Evolutionary conservation across 208 protist genomes (phyloP), one percentile per base, ranked within the genome.

Genomic region (Acanthamoeba sp.): DNA sequence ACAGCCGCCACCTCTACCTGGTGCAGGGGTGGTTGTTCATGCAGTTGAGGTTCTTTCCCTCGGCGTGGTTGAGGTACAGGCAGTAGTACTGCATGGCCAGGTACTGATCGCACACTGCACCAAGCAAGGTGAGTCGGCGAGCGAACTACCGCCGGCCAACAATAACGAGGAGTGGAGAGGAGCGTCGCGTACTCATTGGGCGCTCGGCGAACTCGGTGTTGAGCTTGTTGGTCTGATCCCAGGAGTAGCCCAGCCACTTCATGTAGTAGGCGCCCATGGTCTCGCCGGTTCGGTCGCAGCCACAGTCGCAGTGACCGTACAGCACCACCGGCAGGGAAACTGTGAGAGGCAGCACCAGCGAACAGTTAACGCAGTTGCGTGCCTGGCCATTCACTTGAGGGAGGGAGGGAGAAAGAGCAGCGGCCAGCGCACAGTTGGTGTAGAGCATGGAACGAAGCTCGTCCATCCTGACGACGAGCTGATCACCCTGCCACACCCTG

Each of bases 181-280:
- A 38, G 36, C 7, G 55, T 20, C 27, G 32, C 1, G 32, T 59
- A 87, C 78, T 59, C 78, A 87, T 87, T 1, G 78, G 78, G 20
- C 78, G 22, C 78, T 87, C 78, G 34, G 78, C 78, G 38, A 87
- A 87, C 45, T 87, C 29, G 45, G 78, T 87, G n/a, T 87, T 87
- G 45, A 87, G 78, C 45, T 27, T 59, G 34, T 87, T 87, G 29
- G 78, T 87, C 48, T 57, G 3, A 9, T 87, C 38, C 78, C 78
- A 87, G 18, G 78, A 62, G 38, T 87, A 62, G 78, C 27, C 27
- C 20, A 62, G 78, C 78, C 78, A 87, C 48, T 87, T 87, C 78
- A 87, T 87, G 78, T 87, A 87, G 78, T 87, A 87, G 48, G 78
- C 38, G 36, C 78, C 78, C 38, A 87, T 62, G 27, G 48, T 50